Conservation (phyloP, 176 grass and related monocot genomes). For the Hordeum marinum region DNA sequence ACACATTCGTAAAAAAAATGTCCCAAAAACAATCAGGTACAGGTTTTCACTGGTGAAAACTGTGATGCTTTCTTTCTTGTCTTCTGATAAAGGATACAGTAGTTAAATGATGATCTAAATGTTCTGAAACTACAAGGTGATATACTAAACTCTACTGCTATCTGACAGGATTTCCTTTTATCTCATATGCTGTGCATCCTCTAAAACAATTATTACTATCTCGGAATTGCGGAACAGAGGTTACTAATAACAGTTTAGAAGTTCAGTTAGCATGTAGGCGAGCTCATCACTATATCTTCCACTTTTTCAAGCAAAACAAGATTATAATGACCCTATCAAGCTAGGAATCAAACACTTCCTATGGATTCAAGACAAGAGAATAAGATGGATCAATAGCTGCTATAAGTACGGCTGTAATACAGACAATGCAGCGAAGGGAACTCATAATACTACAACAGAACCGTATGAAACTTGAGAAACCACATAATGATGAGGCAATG, state of each 20-base stretch:
- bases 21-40: background rate
- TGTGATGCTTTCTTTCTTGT: constrained; percentile 5
- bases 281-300: background rate
- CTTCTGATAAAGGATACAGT: background rate
- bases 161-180: background rate
- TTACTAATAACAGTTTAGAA: background rate
- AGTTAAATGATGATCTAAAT: background rate
- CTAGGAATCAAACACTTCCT: background rate
- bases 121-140: background rate
- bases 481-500: background rate
- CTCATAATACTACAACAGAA: background rate
- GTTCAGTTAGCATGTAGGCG: background rate
- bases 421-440: background rate
- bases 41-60: background rate
- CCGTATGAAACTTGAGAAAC: background rate
- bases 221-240: background rate
- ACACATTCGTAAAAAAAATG: background rate
- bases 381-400: background rate
- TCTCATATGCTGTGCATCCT: background rate
- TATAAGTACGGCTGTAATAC: background rate
- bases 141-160: background rate
- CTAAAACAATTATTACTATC: background rate
- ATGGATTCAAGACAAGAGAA: background rate
- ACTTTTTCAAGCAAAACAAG: background rate
- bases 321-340: background rate